Percentiles rank a stretch among this genome's conserved stretches.
Conservation (phyloP, 139 green algal genomes). For the Klebsormidium nitens region DNA sequence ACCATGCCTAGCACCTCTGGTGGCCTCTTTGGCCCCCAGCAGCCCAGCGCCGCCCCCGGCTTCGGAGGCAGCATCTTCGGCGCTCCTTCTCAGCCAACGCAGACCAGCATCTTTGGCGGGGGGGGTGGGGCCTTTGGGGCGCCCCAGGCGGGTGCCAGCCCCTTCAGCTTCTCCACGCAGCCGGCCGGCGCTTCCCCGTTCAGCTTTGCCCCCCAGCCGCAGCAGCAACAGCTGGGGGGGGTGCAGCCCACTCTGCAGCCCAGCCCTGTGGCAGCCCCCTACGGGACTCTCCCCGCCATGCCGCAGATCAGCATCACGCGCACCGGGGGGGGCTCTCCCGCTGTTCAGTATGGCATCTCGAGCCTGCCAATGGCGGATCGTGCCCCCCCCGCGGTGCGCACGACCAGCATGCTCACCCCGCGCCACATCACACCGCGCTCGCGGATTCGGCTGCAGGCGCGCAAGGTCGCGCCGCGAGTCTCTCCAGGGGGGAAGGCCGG, state of each 20-base stretch:
- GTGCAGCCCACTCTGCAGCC: background rate
- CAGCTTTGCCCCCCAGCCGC: slow-evolving; percentile 8
- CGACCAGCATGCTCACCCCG: slow-evolving; percentile 53
- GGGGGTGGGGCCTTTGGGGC: slow-evolving; percentile 13
- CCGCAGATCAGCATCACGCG: slow-evolving; percentile 14
- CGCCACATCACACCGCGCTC: slow-evolving; percentile 59
- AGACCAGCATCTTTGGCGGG: slow-evolving; percentile 1
- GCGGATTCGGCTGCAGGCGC: slow-evolving; percentile 41
- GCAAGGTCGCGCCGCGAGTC: too few species aligned
- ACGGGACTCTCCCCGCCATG: slow-evolving; percentile 25
- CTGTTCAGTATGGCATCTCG: slow-evolving; percentile 56
- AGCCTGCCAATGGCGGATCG: slow-evolving; percentile 8
- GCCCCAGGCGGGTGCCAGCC: background rate
- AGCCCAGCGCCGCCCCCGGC: background rate
- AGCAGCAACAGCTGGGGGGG: slow-evolving; percentile 7
- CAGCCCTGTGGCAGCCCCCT: slow-evolving; percentile 14
- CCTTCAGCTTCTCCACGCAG: slow-evolving; percentile 28
- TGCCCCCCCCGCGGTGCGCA: background rate
- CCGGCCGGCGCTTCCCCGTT: background rate
- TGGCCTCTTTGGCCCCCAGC: slow-evolving; percentile 24
- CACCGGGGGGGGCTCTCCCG: background rate
- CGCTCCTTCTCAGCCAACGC: too few species aligned
- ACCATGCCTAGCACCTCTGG: too few species aligned
- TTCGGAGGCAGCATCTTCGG: slow-evolving; percentile 10
- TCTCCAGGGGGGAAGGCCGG: slow-evolving; percentile 11